Evolutionary conservation across 2,329 filamentous ascomycete species (phyloP).

Genomic region (Talaromyces rugulosus): DNA sequence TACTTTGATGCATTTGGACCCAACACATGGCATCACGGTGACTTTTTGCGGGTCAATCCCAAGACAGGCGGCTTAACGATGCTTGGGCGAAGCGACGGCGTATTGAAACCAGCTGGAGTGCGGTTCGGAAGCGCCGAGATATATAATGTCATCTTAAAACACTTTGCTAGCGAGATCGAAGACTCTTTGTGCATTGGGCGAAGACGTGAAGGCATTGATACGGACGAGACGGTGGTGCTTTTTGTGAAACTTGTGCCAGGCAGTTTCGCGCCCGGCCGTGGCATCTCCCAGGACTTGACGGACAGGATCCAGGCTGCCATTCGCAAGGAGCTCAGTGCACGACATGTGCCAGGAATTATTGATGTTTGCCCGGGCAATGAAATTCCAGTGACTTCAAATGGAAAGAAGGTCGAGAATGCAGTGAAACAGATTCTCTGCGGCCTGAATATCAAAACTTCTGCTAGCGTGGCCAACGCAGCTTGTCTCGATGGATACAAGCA

Average conservation of each 20-base stretch:
- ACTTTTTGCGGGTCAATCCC: slow-evolving; percentile 74
- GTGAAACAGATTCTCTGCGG: slow-evolving; percentile 96
- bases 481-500: slow-evolving; percentile 82
- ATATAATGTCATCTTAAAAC: slow-evolving; percentile 84
- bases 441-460: slow-evolving; percentile 78
- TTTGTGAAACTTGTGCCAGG: slow-evolving; percentile 70
- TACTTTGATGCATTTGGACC: slow-evolving; percentile 82
- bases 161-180: slow-evolving; percentile 72
- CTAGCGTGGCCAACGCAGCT: slow-evolving; percentile 87
- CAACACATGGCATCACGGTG: slow-evolving; percentile 82
- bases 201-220: slow-evolving; percentile 62
- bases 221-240: slow-evolving; percentile 80
- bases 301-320: slow-evolving; percentile 63
- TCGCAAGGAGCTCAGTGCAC: slow-evolving; percentile 73
- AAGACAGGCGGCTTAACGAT: slow-evolving; percentile 76
- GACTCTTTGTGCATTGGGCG: slow-evolving; percentile 87
- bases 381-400: slow-evolving; percentile 88
- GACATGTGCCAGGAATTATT: slow-evolving; percentile 82
- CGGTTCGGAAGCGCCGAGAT: slow-evolving; percentile 93
- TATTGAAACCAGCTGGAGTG: slow-evolving; percentile 87
- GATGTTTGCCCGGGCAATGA: slow-evolving; percentile 67
- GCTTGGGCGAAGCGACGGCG: slow-evolving; percentile 87
- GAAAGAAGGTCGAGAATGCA: slow-evolving; percentile 96
- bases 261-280: slow-evolving; percentile 9
- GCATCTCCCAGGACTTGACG: slow-evolving; percentile 59